These are phyloP conservation scores for Sugiyamaella marilandica DNA, from an alignment of 805 yeast species.

Conservation along the genomic window DNA sequence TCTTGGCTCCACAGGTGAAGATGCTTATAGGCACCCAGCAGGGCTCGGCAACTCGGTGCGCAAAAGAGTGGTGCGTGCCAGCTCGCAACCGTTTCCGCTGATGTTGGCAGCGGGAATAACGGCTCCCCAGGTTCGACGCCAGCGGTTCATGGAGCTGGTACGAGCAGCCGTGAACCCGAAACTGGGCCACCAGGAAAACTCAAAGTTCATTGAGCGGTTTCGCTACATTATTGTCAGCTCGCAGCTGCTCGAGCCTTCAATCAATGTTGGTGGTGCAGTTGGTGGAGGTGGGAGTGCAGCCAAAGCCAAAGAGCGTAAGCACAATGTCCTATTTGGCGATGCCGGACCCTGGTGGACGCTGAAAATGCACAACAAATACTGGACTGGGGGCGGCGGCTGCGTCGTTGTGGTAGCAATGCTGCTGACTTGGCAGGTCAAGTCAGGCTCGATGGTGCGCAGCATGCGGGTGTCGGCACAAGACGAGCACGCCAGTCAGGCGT, in stretches of 20 bases:
- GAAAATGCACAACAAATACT: constrained; percentile 19
- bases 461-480: constrained; percentile 2
- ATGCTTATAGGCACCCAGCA: not conserved
- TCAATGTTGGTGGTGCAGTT: constrained; percentile 16
- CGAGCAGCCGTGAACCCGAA: constrained; percentile 25
- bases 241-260: constrained; percentile 37
- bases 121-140: constrained; percentile 14
- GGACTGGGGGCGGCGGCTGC: constrained; percentile 36
- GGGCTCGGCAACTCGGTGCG: constrained; percentile 1
- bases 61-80: not conserved
- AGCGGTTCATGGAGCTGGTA: constrained; percentile 24
- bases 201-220: constrained; percentile 45
- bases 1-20: not conserved
- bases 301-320: constrained; percentile 8
- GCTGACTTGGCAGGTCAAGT: constrained; percentile 27
- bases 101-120: constrained; percentile 9
- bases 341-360: constrained; percentile 20
- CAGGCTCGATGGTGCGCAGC: constrained; percentile 1
- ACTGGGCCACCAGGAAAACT: constrained; percentile 28
- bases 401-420: constrained; percentile 32
- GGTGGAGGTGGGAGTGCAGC: constrained; percentile 4
- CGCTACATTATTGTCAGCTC: constrained; percentile 48
- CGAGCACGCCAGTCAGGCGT: not conserved
- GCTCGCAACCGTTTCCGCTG: constrained; percentile 15
- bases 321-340: constrained; percentile 21